phyloP scores from a whole-genome alignment of 1,284 basidiomycete genomes.

The Naganishia albida region DNA sequence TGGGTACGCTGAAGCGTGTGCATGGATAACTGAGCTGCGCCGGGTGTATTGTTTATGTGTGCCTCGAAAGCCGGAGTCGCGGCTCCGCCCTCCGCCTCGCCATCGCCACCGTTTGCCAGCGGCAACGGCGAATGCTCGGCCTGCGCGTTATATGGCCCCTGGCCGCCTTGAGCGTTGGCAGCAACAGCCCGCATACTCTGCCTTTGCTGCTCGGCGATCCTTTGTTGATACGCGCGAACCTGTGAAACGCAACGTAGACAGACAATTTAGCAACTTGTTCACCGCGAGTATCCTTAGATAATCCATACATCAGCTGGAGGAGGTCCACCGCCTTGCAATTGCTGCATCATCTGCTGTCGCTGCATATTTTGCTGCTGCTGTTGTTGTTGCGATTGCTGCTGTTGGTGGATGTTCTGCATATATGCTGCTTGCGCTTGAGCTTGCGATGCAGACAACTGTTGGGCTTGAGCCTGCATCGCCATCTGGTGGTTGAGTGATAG shows the following conservation, averaged over 20 bases:
- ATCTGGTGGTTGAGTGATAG: slow-evolving; percentile 28
- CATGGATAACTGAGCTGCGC: slow-evolving; percentile 1
- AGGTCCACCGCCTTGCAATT: slow-evolving; percentile 23
- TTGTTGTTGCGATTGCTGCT: slow-evolving; percentile 35
- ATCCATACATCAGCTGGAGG: slow-evolving; percentile 13
- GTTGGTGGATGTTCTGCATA: slow-evolving; percentile 34
- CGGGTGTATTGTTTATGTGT: slow-evolving; percentile 6
- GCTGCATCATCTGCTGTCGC: slow-evolving; percentile 33
- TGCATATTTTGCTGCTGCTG: slow-evolving; percentile 35
- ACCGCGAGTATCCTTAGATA: too few relatives aligned
- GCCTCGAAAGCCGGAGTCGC: slow-evolving; percentile 26
- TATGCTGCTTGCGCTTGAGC: slow-evolving; percentile 40
- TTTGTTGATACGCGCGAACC: slow-evolving; percentile 28
- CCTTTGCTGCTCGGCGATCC: slow-evolving; percentile 28
- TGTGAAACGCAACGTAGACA: neutral
- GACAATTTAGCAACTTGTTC: neutral
- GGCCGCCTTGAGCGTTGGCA: slow-evolving; percentile 7
- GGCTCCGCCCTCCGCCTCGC: neutral
- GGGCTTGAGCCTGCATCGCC: slow-evolving; percentile 36
- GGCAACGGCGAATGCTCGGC: slow-evolving; percentile 16
- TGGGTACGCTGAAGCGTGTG: slow-evolving; percentile 17
- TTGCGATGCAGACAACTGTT: slow-evolving; percentile 29
- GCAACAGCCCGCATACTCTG: slow-evolving; percentile 30
- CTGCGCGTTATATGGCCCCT: neutral
- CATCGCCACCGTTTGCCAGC: slow-evolving; percentile 10